These are phyloP conservation scores for Phallus indusiatus DNA, from an alignment of 768 basidiomycete genomes.

Conservation along the genomic window DNA sequence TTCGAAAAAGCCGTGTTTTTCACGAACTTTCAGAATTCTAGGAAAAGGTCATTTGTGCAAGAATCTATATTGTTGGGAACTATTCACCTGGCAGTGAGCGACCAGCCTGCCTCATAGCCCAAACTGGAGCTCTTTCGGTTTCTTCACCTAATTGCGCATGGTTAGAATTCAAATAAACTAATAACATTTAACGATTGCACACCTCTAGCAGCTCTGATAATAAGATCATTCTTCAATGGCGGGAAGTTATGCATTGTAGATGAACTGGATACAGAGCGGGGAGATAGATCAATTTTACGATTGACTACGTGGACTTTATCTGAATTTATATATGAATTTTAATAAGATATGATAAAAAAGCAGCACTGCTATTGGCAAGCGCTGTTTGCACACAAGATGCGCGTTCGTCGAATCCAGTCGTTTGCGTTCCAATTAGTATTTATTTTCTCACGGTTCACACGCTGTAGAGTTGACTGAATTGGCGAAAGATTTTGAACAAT, in stretches of 20 bases:
- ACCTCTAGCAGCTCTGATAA: conserved; percentile 84
- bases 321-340: neutral
- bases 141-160: conserved; percentile 49
- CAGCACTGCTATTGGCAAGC: neutral
- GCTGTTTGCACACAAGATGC: neutral
- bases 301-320: too few species aligned
- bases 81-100: conserved; percentile 78
- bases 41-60: neutral
- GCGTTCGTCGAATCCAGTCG: neutral
- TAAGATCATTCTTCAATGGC: conserved; percentile 74
- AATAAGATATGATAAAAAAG: neutral
- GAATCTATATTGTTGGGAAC: neutral
- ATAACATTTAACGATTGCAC: conserved; percentile 11
- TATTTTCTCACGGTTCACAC: neutral
- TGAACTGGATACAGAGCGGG: neutral
- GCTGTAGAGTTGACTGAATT: too few species aligned
- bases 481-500: too few species aligned
- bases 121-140: conserved; percentile 90
- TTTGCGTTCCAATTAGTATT: neutral
- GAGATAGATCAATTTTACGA: neutral
- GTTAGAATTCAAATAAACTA: neutral
- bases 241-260: conserved; percentile 37
- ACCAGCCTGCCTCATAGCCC: conserved; percentile 98
- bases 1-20: conserved; percentile 88
- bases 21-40: conserved; percentile 88